Conservation (phyloP, 1,284 basidiomycete genomes). For the Malassezia equina region DNA sequence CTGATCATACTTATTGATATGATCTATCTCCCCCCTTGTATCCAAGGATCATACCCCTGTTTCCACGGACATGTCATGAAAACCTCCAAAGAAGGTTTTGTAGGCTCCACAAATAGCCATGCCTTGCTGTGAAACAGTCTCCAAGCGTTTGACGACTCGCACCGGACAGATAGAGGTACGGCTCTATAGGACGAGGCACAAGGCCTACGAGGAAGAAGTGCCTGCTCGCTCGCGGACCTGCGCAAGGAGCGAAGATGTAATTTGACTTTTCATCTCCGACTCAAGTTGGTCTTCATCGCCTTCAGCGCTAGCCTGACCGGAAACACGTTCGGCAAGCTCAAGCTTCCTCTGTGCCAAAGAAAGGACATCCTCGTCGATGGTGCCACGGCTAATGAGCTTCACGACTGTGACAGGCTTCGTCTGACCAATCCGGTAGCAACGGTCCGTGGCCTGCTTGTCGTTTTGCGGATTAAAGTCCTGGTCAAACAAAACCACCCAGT, state of each 20-base stretch:
- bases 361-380: conserved; percentile 60
- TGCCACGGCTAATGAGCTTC: conserved; percentile 81
- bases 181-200: no score
- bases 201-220: neutral
- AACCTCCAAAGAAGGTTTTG: no score
- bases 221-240: conserved; percentile 23
- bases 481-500: conserved; percentile 64
- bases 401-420: conserved; percentile 77
- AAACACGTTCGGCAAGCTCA: conserved; percentile 38
- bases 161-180: no score
- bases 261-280: conserved; percentile 15
- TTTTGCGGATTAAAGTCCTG: conserved; percentile 63
- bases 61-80: no score
- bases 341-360: conserved; percentile 34
- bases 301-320: conserved; percentile 19
- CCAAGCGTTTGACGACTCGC: no score
- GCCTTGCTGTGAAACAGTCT: neutral
- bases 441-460: conserved; percentile 90
- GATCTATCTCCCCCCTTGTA: neutral
- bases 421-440: conserved; percentile 95
- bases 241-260: conserved; percentile 27
- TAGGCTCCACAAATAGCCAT: conserved; percentile 12
- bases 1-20: conserved; percentile 8
- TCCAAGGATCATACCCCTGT: neutral
- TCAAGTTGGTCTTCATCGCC: conserved; percentile 27